Base-by-base conservation (phyloP, 2,329 filamentous ascomycete species). In the Colletotrichum ledebouriae region DNA sequence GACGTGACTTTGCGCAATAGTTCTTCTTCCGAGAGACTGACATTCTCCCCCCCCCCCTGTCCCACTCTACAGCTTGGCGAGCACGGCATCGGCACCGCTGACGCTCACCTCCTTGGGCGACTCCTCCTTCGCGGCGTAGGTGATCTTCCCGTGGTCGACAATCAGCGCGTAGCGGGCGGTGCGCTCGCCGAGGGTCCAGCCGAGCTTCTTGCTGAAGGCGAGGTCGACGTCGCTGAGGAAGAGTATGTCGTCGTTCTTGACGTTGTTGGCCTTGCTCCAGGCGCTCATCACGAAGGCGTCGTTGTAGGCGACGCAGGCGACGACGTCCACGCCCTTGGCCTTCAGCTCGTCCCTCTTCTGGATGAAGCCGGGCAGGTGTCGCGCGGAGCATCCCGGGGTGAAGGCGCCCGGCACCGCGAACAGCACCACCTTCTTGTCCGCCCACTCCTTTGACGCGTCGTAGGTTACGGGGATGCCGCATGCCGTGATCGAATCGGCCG, bases 251-350 rank as follows among this genome's bases (percentile, higher is more conserved):
- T 95, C 90, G 71, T 90, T 89, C 77, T 87, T 90, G 76, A 94
- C 85, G 59, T 86, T 85, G 82, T 97, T 95, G 77, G 94, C 93
- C 87, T 97, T 97, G 81, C 89, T 91, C 93, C 92, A 96, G 59
- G 92, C 93, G 74, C 89, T 90, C 92, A 95, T 95, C 78, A 97
- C 94, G 78, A 86, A 96, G 71, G 90, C 84, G 81, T 97, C 94
- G 81, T 97, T 97, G 84, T 84, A 91, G 63, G 93, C 92, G 76
- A 97, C 90, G 76, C 95, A 88, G 72, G 93, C 87, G 74, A 97
- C 88, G 70, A 91, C 80, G 80, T 97, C 93, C 72, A 97, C 92
- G 74, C 92, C 93, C 86, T 95, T 95, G 76, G 83, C 83, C 83
- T 89, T 89, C 79, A 97, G 85, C 76, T 90, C 84, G 59, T 87